Evolutionary conservation across 1,284 basidiomycete genomes (phyloP), one percentile per base, ranked within the genome.

Genomic region (Boletus sp.): DNA sequence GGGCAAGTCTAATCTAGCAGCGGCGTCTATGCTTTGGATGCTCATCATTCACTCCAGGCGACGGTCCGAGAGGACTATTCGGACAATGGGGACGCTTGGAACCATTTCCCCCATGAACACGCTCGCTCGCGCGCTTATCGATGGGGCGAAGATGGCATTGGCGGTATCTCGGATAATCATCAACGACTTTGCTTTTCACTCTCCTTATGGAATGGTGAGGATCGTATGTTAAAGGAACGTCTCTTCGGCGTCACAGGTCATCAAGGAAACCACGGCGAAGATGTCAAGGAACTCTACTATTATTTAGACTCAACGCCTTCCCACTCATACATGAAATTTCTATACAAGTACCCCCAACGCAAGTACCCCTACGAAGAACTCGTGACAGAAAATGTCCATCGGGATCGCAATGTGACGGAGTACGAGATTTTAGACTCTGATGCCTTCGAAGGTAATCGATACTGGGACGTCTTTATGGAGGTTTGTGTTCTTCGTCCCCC

Each of bases 11-110:
- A 30, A 46, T 25, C 36, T 22, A 16, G 44, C 34, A 40, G 22
- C 17, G 4, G 9, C 37, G 2, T 26, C 27, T 39, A 38, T 49
- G 23, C 46, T 34, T 41, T n/a, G 39, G n/a, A 43, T 48, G 16
- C 40, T 49, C 54, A 55, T 25, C 16, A 26, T 48, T 54, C 27
- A 44, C 32, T 48, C 5, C 55, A 94, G 92, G 94, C 93, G 26
- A 97, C 94, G 19, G 95, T 99, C 33, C 85, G 95, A 54, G 95
- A 99, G 69, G 95, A 99, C 68, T 99, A 99, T 72, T 97, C 94
- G 38, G 84, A 77, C 29, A 88, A 97, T 66, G 95, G 95, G 46
- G 92, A 99, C 66, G 94, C 95, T 8, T 99, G 95, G 95, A 88
- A 84, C 57, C 92, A 95, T 65, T 99, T 99, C 69, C 93, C 94